A percentile compares a stretch with the other conserved stretches of the same genome.
These are phyloP conservation scores for Scopulariopsis brevicaulis DNA, from an alignment of 2,329 filamentous ascomycete species.

Conservation along the genomic window DNA sequence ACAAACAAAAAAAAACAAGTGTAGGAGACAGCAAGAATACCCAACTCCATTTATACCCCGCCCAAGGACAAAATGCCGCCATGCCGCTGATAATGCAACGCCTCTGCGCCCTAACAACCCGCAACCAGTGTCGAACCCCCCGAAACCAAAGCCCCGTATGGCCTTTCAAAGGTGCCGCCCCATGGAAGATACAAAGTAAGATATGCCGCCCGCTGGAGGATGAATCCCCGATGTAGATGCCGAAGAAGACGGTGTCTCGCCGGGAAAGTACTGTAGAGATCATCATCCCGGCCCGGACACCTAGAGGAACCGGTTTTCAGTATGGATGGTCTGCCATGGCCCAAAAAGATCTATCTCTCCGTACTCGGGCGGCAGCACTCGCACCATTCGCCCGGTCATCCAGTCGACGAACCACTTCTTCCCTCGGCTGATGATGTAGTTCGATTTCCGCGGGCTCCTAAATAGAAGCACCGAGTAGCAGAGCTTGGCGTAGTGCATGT, in stretches of 20 bases:
- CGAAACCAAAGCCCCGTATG: not conserved
- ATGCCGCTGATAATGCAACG: not conserved
- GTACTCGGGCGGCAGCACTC: slow-evolving; percentile 41
- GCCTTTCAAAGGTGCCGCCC: not conserved
- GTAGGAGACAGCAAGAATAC: not conserved
- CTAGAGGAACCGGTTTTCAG: slow-evolving; percentile 25
- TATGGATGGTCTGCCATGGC: slow-evolving; percentile 36
- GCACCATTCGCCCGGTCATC: slow-evolving; percentile 41
- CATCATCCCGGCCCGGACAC: not conserved
- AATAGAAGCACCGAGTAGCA: slow-evolving; percentile 48
- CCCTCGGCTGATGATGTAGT: slow-evolving; percentile 43
- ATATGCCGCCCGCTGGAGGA: not conserved
- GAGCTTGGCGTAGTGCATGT: slow-evolving; percentile 47
- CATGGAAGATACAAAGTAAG: not conserved
- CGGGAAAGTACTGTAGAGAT: not conserved
- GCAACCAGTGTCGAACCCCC: not conserved
- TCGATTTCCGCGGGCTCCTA: slow-evolving; percentile 44
- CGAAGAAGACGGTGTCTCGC: not conserved
- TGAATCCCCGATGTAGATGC: not conserved
- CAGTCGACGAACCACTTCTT: slow-evolving; percentile 50
- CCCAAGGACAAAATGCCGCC: not conserved
- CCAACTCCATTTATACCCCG: not conserved
- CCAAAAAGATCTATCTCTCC: slow-evolving; percentile 37
- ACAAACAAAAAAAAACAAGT: not conserved
- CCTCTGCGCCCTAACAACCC: not conserved